These are phyloP conservation scores for Aleurites moluccanus DNA, from an alignment of 441 rosid genomes.

Conservation along the genomic window DNA sequence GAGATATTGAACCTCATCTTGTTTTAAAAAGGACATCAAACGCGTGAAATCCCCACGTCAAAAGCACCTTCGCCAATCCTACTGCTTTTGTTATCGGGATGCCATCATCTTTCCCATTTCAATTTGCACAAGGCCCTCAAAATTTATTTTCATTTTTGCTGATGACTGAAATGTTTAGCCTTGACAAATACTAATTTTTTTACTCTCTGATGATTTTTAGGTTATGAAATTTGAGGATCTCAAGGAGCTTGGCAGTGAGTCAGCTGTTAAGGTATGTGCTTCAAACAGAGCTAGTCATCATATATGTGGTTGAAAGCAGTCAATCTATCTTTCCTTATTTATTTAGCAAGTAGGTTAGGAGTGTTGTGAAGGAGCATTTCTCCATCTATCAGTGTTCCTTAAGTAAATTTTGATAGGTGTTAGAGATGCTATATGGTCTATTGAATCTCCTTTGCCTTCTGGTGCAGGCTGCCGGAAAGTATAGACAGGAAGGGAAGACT, in stretches of 20 bases:
- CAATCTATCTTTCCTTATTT: not conserved
- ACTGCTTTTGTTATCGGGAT: not conserved
- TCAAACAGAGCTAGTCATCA: not conserved
- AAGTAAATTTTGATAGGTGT: not conserved
- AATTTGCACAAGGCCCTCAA: not conserved
- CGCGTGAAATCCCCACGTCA: not conserved
- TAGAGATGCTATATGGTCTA: not conserved
- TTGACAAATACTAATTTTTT: conserved; percentile 4
- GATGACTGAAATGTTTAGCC: not conserved
- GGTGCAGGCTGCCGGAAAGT: conserved; percentile 86
- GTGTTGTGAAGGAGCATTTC: not conserved
- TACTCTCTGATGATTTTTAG: conserved; percentile 40
- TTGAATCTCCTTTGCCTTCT: conserved; percentile 6
- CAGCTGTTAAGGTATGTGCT: conserved; percentile 81
- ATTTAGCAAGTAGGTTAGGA: not conserved
- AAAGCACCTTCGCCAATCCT: not conserved
- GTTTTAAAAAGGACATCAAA: too few species aligned
- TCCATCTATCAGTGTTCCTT: not conserved
- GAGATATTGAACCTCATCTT: not conserved
- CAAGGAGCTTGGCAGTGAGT: conserved; percentile 84
- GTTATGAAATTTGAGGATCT: conserved; percentile 98
- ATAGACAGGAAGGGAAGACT: conserved; percentile 92
- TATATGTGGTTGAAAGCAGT: not conserved
- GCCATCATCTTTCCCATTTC: not conserved
- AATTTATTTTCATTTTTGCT: not conserved